Base-by-base conservation (phyloP, 2,329 filamentous ascomycete species). In the Colletotrichum sp. region DNA sequence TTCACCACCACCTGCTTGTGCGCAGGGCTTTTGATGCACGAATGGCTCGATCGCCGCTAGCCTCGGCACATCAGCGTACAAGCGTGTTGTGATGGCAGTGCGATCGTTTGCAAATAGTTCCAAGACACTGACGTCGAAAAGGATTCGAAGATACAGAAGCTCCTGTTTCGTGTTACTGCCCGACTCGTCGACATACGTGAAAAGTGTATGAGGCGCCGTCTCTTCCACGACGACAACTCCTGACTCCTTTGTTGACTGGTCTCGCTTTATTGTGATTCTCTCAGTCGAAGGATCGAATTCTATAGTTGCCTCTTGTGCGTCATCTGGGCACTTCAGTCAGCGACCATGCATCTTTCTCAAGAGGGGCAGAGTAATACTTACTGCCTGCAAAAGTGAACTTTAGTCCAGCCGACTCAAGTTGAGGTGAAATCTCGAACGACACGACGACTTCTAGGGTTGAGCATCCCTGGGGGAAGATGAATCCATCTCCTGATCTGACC, bases 261-360 rank as follows among this genome's bases (percentile, higher is more conserved):
- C n/a, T 4, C 61, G 34, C 2, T 7, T 18, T 63, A 43, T 34
- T 2, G 10, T 36, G 2, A 63, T 4, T 26, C 61, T 36, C 2
- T 63, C 61, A 4, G 4, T 13, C 5, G 32, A 28, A 10, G 61
- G n/a, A 16, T 63, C 34, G 14, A 63, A 63, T 4, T 38, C n/a
- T 36, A 63, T 38, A 0, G 21, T 26, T 38, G 61, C 36, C 21
- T 63, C 36, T 18, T 24, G 24, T 16, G 6, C 16, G 10, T 36
- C 1, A 12, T 21, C 59, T 63, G 4, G 0, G 4, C 0, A 10
- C n/a, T 18, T 5, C 1, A n/a, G n/a, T 63, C 4, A 38, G 59
- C 18, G 1, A 48, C 1, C 7, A 13, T n/a, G 34, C 0, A 0
- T 28, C 14, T 61, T 30, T 13, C 3, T n/a, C 6, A 4, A 5